A percentile compares a stretch with the other conserved stretches of the same genome.
Evolutionary conservation across 176 grass and related monocot species (phyloP).

Genomic region (Cenchrus purpureus): DNA sequence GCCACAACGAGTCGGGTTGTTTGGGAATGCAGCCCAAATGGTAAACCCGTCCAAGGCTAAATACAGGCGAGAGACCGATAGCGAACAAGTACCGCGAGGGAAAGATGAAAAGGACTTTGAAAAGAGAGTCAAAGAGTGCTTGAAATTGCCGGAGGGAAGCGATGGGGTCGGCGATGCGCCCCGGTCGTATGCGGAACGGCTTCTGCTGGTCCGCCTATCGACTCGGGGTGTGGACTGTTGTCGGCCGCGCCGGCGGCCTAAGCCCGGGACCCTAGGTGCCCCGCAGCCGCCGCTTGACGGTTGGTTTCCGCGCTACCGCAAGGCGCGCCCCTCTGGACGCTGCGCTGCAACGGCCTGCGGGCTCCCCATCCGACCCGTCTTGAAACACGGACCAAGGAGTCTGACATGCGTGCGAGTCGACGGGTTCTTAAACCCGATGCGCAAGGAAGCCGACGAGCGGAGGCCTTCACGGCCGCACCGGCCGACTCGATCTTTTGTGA

Average conservation of each 20-base stretch:
- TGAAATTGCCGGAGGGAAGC: conserved; percentile 45
- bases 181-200: too few relatives aligned
- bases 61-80: conserved; percentile 75
- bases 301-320: too few relatives aligned
- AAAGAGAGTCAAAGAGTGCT: conserved; percentile 82
- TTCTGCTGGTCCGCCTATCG: too few relatives aligned
- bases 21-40: conserved; percentile 65
- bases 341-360: too few relatives aligned
- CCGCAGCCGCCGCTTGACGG: too few relatives aligned
- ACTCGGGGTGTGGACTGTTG: too few relatives aligned
- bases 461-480: too few relatives aligned
- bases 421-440: conserved; percentile 55
- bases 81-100: conserved; percentile 75
- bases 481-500: conserved; percentile 62
- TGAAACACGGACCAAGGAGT: conserved; percentile 91
- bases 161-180: too few relatives aligned
- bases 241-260: too few relatives aligned
- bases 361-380: conserved; percentile 76
- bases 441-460: too few relatives aligned
- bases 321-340: too few relatives aligned
- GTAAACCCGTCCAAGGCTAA: conserved; percentile 70
- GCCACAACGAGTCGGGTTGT: conserved; percentile 27
- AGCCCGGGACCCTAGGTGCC: too few relatives aligned
- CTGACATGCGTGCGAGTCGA: conserved; percentile 70
- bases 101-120: conserved; percentile 82